These are phyloP conservation scores for Mycosarcoma maydis DNA, from an alignment of 1,284 basidiomycete species.

Conservation along the genomic window DNA sequence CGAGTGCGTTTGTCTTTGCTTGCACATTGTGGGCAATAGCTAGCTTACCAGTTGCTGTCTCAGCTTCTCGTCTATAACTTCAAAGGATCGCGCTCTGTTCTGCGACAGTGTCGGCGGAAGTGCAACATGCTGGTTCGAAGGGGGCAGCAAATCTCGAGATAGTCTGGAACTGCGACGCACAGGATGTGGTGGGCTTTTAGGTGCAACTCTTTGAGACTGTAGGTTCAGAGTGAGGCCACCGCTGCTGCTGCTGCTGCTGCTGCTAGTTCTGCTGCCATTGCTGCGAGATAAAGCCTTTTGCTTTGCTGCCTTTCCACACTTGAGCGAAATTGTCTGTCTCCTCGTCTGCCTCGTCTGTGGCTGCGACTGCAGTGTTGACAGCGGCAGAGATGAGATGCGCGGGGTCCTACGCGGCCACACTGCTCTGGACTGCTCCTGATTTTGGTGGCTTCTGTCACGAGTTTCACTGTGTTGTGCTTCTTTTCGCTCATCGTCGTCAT, in stretches of 20 bases:
- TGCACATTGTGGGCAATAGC: too few species aligned
- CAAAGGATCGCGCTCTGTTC: not conserved
- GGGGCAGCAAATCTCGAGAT: constrained; percentile 11
- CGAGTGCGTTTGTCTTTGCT: too few species aligned
- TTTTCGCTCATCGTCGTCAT: too few species aligned
- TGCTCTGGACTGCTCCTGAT: not conserved
- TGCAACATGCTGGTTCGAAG: constrained; percentile 7
- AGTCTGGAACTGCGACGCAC: constrained; percentile 23
- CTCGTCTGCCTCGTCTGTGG: not conserved
- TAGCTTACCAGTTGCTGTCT: constrained; percentile 16
- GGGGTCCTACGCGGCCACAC: not conserved
- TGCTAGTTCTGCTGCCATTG: not conserved
- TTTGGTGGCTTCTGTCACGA: not conserved
- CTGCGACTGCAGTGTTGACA: not conserved
- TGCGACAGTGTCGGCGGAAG: not conserved
- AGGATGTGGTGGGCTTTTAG: not conserved
- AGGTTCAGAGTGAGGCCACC: not conserved
- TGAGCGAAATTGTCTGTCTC: not conserved
- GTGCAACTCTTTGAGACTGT: not conserved
- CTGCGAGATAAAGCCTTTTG: not conserved
- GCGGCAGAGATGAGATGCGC: not conserved
- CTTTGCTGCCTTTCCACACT: not conserved
- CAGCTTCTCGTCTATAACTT: not conserved
- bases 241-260: not conserved
- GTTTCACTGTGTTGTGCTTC: too few species aligned